Percentiles rank a stretch among this genome's conserved stretches.
These are phyloP conservation scores for Podosphaera fusca DNA, from an alignment of 2,329 filamentous ascomycete genomes.

Conservation along the genomic window DNA sequence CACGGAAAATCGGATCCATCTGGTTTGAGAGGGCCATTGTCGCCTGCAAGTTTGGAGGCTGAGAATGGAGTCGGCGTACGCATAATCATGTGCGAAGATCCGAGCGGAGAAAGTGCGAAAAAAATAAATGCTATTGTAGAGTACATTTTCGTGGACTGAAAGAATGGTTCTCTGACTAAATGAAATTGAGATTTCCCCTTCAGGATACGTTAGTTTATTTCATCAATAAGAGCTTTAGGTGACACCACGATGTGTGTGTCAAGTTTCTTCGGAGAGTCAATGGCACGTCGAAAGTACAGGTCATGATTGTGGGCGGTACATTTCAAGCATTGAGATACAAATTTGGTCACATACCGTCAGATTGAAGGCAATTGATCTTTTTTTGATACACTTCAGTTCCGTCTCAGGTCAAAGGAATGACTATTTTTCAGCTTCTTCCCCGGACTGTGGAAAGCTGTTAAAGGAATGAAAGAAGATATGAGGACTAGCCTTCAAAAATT, in stretches of 20 bases:
- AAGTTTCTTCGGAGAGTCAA: neutral
- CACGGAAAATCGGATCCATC: conserved; percentile 59
- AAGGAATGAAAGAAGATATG: neutral
- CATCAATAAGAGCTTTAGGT: neutral
- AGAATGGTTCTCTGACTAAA: neutral
- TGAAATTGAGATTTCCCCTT: neutral
- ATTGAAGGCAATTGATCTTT: neutral
- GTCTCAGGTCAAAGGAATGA: neutral
- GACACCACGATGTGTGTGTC: neutral
- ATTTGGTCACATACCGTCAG: neutral
- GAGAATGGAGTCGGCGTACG: conserved; percentile 40
- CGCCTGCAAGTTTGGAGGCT: conserved; percentile 17
- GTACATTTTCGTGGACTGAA: conserved; percentile 17
- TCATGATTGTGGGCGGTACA: neutral
- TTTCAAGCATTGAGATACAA: neutral
- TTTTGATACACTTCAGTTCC: neutral
- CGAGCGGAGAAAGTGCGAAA: conserved; percentile 32
- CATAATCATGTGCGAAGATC: conserved; percentile 59
- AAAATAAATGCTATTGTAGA: conserved; percentile 29
- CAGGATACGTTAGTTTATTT: neutral
- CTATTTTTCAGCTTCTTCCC: neutral
- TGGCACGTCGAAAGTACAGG: neutral
- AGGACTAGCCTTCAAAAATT: neutral
- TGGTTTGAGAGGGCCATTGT: conserved; percentile 40
- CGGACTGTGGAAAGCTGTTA: neutral